Base-by-base conservation (phyloP, 78 protist genomes). In the Planoprotostelium fungivorum region DNA sequence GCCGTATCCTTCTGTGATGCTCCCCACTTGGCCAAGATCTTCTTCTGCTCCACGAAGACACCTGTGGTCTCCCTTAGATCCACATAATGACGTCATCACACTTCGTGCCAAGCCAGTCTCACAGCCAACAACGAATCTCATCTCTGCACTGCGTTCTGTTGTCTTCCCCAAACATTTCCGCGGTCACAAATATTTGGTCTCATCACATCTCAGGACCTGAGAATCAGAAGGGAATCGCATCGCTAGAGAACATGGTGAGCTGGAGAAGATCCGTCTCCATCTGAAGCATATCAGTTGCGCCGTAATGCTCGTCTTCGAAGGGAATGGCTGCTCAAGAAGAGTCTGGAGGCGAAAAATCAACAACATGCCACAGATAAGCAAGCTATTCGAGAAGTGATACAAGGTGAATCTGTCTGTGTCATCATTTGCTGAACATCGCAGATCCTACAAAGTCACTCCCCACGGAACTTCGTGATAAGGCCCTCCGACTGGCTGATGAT, bases 291-390 rank as follows among this genome's bases (percentile, higher is more conserved):
- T 25, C 16, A 51, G 73, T 51, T 51, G 73, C 73, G 73, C 73
- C 87, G 96, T 84, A 88, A 89, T 63, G 86, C 96, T 37, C 90
- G 96, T 88, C 91, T 91, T 63, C 84, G 96, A 91, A 90, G 93
- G 84, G 99, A 99, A 87, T 99, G 96, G 63, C 92, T 98, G 23
- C 95, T 96, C 91, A 90, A 97, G 89, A 97, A 96, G 89, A 35
- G 91, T n/a, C 87, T 93, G 28, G 97, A 97, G 39, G 96, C 92
- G 31, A 93, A 94, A 88, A 97, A 97, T 63, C 88, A 88, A 29
- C 90, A 86, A 0, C 38, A 29, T 0, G 73, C 39, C 34, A 98
- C 97, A 84, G 87, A 94, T 85, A 97, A 97, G 91, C 84, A 94
- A 51, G 90, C 89, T 39, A 91, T 94, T 10, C 89, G 92, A 86